Base-by-base conservation (phyloP, 495 filamentous ascomycete genomes). In the Articulospora tetracladia region DNA sequence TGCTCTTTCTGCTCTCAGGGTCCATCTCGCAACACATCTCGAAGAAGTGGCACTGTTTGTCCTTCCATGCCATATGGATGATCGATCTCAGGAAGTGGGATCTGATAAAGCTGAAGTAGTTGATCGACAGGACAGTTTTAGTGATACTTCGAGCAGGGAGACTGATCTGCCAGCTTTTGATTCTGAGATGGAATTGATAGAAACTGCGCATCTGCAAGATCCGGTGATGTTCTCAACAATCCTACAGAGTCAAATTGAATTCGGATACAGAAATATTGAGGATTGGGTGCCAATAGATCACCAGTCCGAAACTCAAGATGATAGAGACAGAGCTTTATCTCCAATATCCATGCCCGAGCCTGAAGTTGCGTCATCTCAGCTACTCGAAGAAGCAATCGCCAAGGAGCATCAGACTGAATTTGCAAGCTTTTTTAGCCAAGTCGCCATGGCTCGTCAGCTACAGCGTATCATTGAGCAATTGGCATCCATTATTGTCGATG, bases 31-130 rank as follows among this genome's bases (percentile, higher is more conserved):
- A n/a, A 51, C 36, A 34, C 56, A 66, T 32, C 57, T 63, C 2
- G 64, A 63, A 53, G 50, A 53, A 30, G 47, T 66, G 20, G 55
- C 64, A 49, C 36, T 60, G 24, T 66, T 63, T 32, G 52, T 56
- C 25, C 53, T 64, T 34, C 62, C 57, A 12, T 20, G 20, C 39
- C 22, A 57, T 20, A 48, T 47, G 15, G 58, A 61, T 1, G 58
- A 64, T 36, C 34, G 26, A 3, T 47, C 22, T 32, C 57, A 53
- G 46, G 46, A 59, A 2, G 1, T 32, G 10, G 57, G 41, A n/a
- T 59, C 57, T 13, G 57, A 59, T 24, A 46, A 58, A 58, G 47
- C 47, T 25, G 47, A 24, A 50, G 47, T 25, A 50, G 47, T 25
- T 24, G 47, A 12, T 24, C 20, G 10, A 22, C 47, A 50, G 25